Base-by-base conservation (phyloP, 371 early-diverging fungal genomes). In the Mucor mucedo region DNA sequence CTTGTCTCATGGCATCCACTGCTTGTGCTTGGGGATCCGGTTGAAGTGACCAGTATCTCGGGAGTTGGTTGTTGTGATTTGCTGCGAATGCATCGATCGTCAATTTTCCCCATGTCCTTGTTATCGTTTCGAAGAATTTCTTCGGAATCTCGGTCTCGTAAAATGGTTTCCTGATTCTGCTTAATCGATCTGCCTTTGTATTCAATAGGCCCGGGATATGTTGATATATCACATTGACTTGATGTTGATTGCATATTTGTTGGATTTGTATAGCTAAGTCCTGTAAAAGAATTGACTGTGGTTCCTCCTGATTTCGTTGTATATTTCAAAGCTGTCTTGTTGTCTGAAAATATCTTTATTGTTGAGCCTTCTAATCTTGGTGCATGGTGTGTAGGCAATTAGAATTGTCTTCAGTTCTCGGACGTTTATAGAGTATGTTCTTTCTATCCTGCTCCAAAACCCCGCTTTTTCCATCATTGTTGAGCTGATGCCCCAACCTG, bases 261-360 rank as follows among this genome's bases (percentile, higher is more conserved):
- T 61, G 53, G 3, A 45, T 47, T 29, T 54, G 3, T 1, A 61
- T 16, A 30, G 62, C 54, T 16, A 61, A 29, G 32, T 54, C 47
- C 27, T 61, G 55, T 2, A 54, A 38, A 4, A 33, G 14, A 16
- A 9, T 4, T 58, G 58, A 58, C n/a, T 6, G 47, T 11, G 2
- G 58, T 58, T 45, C 68, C 63, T 40, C 68, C 73, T 2, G 58
- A 42, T 39, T 68, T 66, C n/a, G 41, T 48, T 0, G 42, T 59
- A 52, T 73, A 73, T 35, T 69, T 69, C 7, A 73, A 30, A 1
- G 65, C 69, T 29, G 73, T 73, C 21, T 28, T 69, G 60, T 60
- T 73, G 67, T 73, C 69, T 0, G 55, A 13, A 10, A 38, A 60
- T 1, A 72, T 60, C 41, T 55, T 21, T 16, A 3, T 14, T 52